Percentiles rank a stretch among this genome's conserved stretches.
Conservation (phyloP, 805 yeast genomes). For the Kluyveromyces siamensis region DNA sequence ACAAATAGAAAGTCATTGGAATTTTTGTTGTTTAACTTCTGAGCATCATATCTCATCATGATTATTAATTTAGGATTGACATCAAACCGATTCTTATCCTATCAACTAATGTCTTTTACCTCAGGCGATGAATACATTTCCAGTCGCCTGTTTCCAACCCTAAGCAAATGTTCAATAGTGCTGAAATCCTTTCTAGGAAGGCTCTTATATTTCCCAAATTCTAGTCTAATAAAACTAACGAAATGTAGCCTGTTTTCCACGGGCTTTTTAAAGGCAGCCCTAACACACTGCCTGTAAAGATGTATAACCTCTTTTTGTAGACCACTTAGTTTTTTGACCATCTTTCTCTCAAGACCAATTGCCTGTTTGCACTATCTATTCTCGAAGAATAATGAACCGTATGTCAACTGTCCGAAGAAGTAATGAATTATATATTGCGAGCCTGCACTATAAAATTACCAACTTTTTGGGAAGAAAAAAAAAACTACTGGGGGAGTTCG, state of each 20-base stretch:
- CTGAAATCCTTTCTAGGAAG: slow-evolving; percentile 73
- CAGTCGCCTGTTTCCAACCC: slow-evolving; percentile 63
- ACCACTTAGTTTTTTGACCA: slow-evolving; percentile 34
- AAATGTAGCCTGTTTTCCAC: slow-evolving; percentile 37
- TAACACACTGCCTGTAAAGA: slow-evolving; percentile 39
- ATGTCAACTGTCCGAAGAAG: neutral
- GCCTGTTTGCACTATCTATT: neutral
- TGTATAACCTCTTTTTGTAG: slow-evolving; percentile 44
- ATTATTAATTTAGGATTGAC: neutral
- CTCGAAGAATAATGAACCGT: neutral
- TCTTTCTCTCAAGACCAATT: neutral
- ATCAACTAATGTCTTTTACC: slow-evolving; percentile 54
- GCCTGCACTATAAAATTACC: neutral
- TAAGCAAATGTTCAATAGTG: slow-evolving; percentile 73
- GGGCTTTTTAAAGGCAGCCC: slow-evolving; percentile 41
- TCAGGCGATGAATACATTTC: slow-evolving; percentile 67
- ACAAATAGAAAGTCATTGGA: neutral
- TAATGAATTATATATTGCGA: neutral
- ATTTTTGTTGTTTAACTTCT: too few species aligned
- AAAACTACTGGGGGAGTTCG: too few species aligned
- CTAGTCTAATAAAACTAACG: slow-evolving; percentile 40
- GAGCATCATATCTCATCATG: neutral
- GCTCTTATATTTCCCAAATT: slow-evolving; percentile 48
- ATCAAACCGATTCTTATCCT: neutral
- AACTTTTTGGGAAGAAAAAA: too few species aligned